These are phyloP conservation scores for Dryadomyces sulphureus DNA, from an alignment of 2,329 filamentous ascomycete genomes.

Conservation along the genomic window DNA sequence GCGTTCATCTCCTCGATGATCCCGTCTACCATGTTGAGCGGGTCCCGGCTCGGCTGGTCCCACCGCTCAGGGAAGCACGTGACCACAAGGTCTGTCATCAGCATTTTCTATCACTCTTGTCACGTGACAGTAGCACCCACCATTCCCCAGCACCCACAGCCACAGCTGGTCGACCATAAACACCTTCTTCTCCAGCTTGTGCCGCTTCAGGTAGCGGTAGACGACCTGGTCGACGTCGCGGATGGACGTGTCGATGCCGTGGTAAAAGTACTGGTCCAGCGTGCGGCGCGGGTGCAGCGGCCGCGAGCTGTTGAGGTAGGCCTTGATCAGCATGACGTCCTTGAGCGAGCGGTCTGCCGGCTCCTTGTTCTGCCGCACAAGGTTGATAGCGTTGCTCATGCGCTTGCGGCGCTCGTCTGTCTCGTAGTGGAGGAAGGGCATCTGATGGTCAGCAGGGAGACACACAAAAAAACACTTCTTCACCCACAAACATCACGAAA, in stretches of 20 bases:
- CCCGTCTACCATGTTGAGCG: constrained; percentile 46
- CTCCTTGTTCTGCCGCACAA: constrained; percentile 18
- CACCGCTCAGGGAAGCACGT: constrained; percentile 43
- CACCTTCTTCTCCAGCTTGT: constrained; percentile 35
- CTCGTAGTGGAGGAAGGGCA: constrained; percentile 54
- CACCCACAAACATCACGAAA: constrained; percentile 20
- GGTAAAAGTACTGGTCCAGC: constrained; percentile 52
- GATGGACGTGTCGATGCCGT: constrained; percentile 43
- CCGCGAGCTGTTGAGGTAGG: constrained; percentile 28
- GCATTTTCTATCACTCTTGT: neutral
- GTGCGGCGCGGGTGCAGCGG: constrained; percentile 45
- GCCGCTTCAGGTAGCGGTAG: constrained; percentile 34
- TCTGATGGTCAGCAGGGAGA: constrained; percentile 24
- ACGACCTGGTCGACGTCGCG: constrained; percentile 51
- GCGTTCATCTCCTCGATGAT: constrained; percentile 52
- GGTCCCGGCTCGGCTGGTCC: constrained; percentile 46
- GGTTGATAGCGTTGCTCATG: constrained; percentile 38
- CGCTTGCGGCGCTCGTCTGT: constrained; percentile 36
- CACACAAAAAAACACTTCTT: constrained; percentile 2
- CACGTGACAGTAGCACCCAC: constrained; percentile 8
- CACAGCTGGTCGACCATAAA: constrained; percentile 58
- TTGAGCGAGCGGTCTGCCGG: constrained; percentile 14
- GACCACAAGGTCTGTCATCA: constrained; percentile 37
- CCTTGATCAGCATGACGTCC: constrained; percentile 31
- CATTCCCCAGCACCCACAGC: constrained; percentile 43